Evolutionary conservation across 352 stramenopile genomes (phyloP).

Genomic region (Pythium apleroticum): DNA sequence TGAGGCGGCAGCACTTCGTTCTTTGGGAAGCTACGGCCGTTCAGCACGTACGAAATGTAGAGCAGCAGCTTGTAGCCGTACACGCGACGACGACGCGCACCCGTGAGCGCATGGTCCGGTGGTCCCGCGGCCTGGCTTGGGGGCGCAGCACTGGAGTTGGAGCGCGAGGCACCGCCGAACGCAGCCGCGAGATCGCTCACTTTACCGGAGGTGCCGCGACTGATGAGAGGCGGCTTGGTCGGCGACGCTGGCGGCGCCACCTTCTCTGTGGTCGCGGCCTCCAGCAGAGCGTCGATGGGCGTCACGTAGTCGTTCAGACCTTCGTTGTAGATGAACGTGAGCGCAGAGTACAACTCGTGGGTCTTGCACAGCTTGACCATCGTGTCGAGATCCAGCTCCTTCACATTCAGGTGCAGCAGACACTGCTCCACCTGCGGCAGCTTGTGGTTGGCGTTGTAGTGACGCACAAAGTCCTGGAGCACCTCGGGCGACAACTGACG

Average conservation of each 20-base stretch:
- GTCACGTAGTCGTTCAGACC: constrained; percentile 92
- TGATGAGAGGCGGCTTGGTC: constrained; percentile 13
- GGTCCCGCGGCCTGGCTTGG: constrained; percentile 19
- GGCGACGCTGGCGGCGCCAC: constrained; percentile 27
- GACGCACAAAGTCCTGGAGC: constrained; percentile 92
- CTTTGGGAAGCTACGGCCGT: constrained; percentile 88
- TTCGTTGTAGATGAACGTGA: constrained; percentile 95
- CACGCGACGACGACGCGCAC: constrained; percentile 56
- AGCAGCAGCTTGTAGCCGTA: constrained; percentile 87
- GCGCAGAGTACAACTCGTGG: constrained; percentile 91
- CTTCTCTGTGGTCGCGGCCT: constrained; percentile 63
- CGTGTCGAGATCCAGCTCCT: constrained; percentile 93
- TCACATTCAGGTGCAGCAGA: constrained; percentile 93
- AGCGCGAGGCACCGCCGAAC: constrained; percentile 49
- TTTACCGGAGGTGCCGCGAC: constrained; percentile 32
- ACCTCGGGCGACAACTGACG: constrained; percentile 89
- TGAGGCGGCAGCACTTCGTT: constrained; percentile 61
- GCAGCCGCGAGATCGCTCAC: constrained; percentile 63
- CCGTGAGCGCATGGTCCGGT: constrained; percentile 49
- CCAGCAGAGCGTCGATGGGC: constrained; percentile 89
- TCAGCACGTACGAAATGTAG: constrained; percentile 93
- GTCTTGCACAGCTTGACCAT: constrained; percentile 91
- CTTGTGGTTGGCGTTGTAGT: constrained; percentile 89
- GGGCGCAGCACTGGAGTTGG: background rate
- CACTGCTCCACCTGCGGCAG: constrained; percentile 91